Evolutionary conservation across 768 basidiomycete species (phyloP), one percentile per base, ranked within the genome.

Genomic region (Amanita rubescens): DNA sequence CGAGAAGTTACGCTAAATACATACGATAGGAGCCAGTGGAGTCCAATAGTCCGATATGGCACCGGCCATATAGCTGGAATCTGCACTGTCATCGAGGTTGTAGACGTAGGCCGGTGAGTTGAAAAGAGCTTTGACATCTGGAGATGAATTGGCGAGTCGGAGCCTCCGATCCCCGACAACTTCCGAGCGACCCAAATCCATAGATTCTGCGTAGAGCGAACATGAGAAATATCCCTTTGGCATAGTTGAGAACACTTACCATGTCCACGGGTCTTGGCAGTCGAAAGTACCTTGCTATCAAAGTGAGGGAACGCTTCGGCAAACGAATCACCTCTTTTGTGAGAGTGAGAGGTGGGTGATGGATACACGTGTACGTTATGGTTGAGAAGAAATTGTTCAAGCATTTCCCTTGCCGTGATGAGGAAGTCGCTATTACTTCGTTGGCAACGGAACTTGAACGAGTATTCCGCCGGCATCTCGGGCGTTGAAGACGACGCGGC

Each of bases 231-330:
- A 19, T 37, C 48, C 22, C 48, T 51, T 30, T 35, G n/a, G 46
- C 47, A 27, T 30, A 48, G 12, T 20, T 8, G 14, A 39, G 45
- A 41, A 30, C 33, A 46, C 37, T 56, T 59, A 76, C 76, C 77
- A 68, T 75, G 74, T 63, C 87, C 87, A 55, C 81, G 79, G 47
- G 83, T 80, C 60, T 82, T 77, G 8, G 86, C 81, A 19, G 87
- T 85, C 14, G 93, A 85, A 45, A 96, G 75, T 1, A 96, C 82
- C 68, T 94, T 96, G 71, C 90, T 92, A 65, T 96, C 92, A 67
- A 96, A 95, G 67, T 95, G 93, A 22, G 93, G 90, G 77, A 95
- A 94, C 1, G 94, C 90, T 64, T 95, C 93, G 32, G 93, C 87
- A 63, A 95, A 94, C 1, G 93, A 92, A 63, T 97, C 94, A 6